Percentiles rank a stretch among this genome's conserved stretches.
Conservation (phyloP, 257 asterid species). For the Solanum etuberosum region DNA sequence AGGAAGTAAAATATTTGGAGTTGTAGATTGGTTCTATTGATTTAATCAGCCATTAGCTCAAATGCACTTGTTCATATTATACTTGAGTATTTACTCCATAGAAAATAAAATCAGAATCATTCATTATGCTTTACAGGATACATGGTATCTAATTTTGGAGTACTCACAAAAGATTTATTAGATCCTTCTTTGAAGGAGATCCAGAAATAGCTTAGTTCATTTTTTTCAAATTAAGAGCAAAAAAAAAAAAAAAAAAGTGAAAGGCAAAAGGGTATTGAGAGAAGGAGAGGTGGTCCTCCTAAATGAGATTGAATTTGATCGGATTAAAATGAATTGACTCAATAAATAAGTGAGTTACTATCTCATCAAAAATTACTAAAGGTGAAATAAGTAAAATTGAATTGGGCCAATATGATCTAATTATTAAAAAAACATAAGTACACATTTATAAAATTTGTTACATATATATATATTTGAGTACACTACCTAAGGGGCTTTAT, state of each 20-base stretch:
- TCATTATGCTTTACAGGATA: background rate
- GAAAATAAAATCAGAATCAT: background rate
- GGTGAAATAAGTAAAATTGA: too few species aligned
- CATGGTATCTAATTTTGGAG: background rate
- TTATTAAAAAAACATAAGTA: too few species aligned
- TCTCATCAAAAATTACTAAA: too few species aligned
- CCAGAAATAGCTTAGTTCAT: background rate
- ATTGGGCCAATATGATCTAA: too few species aligned
- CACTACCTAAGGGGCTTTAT: too few species aligned
- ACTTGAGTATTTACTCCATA: background rate
- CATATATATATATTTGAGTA: too few species aligned
- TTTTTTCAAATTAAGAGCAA: background rate
- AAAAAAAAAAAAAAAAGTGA: background rate
- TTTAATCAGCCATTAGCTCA: background rate
- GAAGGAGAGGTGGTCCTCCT: background rate
- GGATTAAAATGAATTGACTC: background rate
- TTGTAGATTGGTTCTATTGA: background rate
- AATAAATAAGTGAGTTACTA: background rate
- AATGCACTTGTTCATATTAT: background rate
- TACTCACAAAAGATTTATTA: background rate
- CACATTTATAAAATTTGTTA: too few species aligned
- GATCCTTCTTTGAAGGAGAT: background rate
- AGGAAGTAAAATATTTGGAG: background rate
- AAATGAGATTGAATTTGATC: background rate
- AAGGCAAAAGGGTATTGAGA: background rate